Conservation (phyloP, 371 early-diverging fungal species). For the Rhizopus stolonifer region DNA sequence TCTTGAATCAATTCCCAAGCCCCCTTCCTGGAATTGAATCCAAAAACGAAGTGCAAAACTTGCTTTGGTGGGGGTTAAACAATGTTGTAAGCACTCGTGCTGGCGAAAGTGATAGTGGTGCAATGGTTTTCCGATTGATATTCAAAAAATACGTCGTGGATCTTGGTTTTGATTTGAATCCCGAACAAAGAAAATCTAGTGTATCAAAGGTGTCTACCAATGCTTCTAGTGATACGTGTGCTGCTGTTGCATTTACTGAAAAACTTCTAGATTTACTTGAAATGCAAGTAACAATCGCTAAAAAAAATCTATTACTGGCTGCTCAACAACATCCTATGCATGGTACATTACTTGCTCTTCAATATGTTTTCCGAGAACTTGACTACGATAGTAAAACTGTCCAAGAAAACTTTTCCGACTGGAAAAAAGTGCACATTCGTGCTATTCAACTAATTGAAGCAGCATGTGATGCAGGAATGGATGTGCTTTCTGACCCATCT, state of each 20-base stretch:
- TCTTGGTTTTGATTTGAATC: slow-evolving; percentile 48
- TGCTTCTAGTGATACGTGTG: not conserved
- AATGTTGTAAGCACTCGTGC: slow-evolving; percentile 70
- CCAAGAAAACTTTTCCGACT: slow-evolving; percentile 32
- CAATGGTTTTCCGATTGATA: slow-evolving; percentile 72
- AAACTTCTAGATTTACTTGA: slow-evolving; percentile 55
- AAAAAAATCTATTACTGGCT: slow-evolving; percentile 62
- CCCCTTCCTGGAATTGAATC: slow-evolving; percentile 57
- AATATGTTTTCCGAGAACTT: slow-evolving; percentile 62
- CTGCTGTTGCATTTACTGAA: slow-evolving; percentile 42
- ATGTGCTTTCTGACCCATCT: slow-evolving; percentile 72
- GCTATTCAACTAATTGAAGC: slow-evolving; percentile 48
- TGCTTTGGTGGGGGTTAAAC: slow-evolving; percentile 66
- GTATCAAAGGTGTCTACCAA: slow-evolving; percentile 12
- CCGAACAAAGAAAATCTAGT: slow-evolving; percentile 25
- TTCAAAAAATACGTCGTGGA: slow-evolving; percentile 75
- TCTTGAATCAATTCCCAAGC: slow-evolving; percentile 58
- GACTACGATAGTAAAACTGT: slow-evolving; percentile 43
- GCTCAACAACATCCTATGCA: slow-evolving; percentile 75
- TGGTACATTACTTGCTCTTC: slow-evolving; percentile 72
- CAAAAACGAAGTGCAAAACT: slow-evolving; percentile 43
- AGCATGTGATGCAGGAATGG: slow-evolving; percentile 63
- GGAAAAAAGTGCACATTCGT: slow-evolving; percentile 46
- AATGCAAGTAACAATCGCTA: slow-evolving; percentile 55
- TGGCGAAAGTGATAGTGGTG: slow-evolving; percentile 83